A percentile compares a stretch with the other conserved stretches of the same genome.
Conservation (phyloP, 192 early-diverging fungal species). For the Backusella sp. region DNA sequence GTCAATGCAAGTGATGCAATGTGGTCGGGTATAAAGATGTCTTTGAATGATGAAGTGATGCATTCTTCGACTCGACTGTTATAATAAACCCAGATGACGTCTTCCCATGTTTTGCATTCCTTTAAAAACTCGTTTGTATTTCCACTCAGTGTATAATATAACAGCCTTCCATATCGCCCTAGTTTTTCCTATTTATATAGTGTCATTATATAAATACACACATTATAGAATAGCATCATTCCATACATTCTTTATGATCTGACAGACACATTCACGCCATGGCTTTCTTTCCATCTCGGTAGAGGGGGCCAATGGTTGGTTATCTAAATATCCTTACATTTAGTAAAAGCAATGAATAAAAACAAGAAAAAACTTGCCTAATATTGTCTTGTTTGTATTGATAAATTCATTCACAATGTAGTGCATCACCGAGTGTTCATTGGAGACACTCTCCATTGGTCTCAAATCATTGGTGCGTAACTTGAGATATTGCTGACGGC, state of each 20-base stretch:
- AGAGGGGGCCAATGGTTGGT: neutral
- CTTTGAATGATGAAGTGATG: no score
- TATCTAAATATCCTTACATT: neutral
- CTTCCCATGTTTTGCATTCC: conserved; percentile 8
- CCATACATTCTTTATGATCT: neutral
- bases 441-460: neutral
- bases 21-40: neutral
- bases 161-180: neutral
- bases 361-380: neutral
- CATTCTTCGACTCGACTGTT: neutral
- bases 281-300: neutral
- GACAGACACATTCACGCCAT: conserved; percentile 1
- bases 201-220: no score
- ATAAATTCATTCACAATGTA: conserved; percentile 8
- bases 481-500: neutral
- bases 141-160: conserved; percentile 3
- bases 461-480: neutral
- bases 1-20: neutral
- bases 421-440: neutral
- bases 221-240: no score
- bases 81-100: conserved; percentile 4
- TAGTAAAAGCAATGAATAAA: neutral
- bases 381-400: neutral
- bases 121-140: neutral
- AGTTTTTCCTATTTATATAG: neutral